These are phyloP conservation scores for Trichoderma asperelloides DNA, from an alignment of 495 filamentous ascomycete genomes.

Conservation along the genomic window DNA sequence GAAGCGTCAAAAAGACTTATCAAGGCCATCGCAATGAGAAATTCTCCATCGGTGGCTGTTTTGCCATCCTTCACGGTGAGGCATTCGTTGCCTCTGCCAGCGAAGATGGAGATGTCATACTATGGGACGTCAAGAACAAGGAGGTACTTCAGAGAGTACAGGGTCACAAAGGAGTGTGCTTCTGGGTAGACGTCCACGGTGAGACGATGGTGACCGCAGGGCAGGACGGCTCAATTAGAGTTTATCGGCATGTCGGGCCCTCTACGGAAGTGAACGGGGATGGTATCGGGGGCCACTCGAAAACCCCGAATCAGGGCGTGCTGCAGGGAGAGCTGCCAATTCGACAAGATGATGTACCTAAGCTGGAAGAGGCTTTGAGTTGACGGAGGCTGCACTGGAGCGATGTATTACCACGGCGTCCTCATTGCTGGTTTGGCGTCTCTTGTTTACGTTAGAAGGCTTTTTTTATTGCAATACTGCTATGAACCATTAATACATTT, in stretches of 20 bases:
- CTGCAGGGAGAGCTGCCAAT: conserved; percentile 14
- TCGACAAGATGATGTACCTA: conserved; percentile 23
- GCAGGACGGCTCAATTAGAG: conserved; percentile 32
- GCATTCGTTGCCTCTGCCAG: conserved; percentile 72
- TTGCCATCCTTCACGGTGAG: conserved; percentile 54
- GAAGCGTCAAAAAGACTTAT: conserved; percentile 86
- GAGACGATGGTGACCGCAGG: conserved; percentile 39
- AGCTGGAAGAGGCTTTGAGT: conserved; percentile 17
- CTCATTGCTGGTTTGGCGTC: too few species aligned
- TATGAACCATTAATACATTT: too few species aligned
- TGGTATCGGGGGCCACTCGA: conserved; percentile 10
- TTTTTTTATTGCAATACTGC: too few species aligned
- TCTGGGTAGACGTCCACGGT: conserved; percentile 61
- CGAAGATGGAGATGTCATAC: conserved; percentile 74
- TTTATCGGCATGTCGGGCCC: conserved; percentile 26
- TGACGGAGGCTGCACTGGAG: too few species aligned
- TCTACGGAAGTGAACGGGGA: not conserved
- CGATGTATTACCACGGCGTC: too few species aligned
- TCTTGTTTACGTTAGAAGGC: too few species aligned
- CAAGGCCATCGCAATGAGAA: conserved; percentile 83
- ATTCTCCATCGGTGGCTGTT: conserved; percentile 73
- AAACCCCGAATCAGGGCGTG: not conserved
- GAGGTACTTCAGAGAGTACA: conserved; percentile 63
- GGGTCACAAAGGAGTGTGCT: conserved; percentile 70
- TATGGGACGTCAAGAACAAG: conserved; percentile 88